A percentile compares a stretch with the other conserved stretches of the same genome.
These are phyloP conservation scores for Trametes meyenii DNA, from an alignment of 768 basidiomycete genomes.

Conservation along the genomic window DNA sequence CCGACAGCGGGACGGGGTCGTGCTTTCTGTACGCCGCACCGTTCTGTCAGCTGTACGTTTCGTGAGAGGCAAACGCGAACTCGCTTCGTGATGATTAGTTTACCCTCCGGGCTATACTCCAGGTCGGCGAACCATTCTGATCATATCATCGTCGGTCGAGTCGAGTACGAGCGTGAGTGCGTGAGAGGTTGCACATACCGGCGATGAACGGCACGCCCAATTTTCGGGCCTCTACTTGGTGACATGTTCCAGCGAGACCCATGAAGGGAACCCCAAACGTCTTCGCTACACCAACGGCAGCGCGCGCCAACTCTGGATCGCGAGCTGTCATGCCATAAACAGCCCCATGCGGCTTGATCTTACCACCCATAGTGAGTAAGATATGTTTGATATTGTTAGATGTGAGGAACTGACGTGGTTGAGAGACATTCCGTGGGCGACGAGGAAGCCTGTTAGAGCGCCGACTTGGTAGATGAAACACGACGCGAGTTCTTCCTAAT, in stretches of 20 bases:
- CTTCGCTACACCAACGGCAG: constrained; percentile 55
- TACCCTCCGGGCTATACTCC: constrained; percentile 58
- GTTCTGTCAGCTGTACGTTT: background rate
- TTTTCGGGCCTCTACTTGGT: constrained; percentile 58
- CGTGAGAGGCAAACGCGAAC: constrained; percentile 1
- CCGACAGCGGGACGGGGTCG: constrained; percentile 46
- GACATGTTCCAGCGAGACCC: constrained; percentile 65
- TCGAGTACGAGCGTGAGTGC: background rate
- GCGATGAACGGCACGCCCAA: constrained; percentile 63
- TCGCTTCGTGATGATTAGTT: constrained; percentile 62
- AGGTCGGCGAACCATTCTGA: constrained; percentile 71
- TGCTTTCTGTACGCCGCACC: constrained; percentile 45
- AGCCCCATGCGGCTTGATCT: constrained; percentile 67
- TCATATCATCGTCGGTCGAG: background rate
- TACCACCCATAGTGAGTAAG: background rate
- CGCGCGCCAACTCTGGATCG: constrained; percentile 56
- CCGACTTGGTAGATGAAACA: constrained; percentile 71
- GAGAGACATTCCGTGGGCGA: constrained; percentile 49
- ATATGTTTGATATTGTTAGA: background rate
- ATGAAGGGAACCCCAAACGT: constrained; percentile 59
- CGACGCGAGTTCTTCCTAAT: constrained; percentile 54
- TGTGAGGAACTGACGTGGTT: constrained; percentile 51
- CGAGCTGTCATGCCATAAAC: constrained; percentile 63
- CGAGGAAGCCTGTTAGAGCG: constrained; percentile 63
- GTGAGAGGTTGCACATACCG: constrained; percentile 37